Evolutionary conservation across 1,284 basidiomycete genomes (phyloP), one percentile per base, ranked within the genome.

Genomic region (Cryptococcus sp.): DNA sequence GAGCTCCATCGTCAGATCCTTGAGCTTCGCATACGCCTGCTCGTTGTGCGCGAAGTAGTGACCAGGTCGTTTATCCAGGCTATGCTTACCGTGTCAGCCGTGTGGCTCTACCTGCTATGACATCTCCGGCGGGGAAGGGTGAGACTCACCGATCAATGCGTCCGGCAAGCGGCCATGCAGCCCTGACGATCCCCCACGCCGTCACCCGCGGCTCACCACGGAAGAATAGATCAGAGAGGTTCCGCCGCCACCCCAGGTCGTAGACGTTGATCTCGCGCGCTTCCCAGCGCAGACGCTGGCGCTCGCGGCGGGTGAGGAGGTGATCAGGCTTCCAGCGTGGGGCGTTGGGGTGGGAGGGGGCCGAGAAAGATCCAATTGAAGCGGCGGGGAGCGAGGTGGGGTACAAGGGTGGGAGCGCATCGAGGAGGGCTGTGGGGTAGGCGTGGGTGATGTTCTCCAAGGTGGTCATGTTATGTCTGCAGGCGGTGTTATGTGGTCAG

Each of bases 391-490:
- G 42, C 37, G 21, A 24, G 24, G 49, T 4, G 35, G 50, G 37
- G 24, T 42, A 43, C 37, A 23, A 23, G 23, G 51, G 36, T 15
- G 54, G 45, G 23, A 23, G 33, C 38, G 54, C 43, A n/a, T 65
- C 67, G n/a, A 71, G 65, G 1, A 71, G 59, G 9, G 66, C 70
- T 2, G 67, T 59, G 1, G 73, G 81, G 33, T 87, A 77, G 69
- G 87, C 89, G 2, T 88, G 87, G 0, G 88, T 84, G 39, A 92
- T 82, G 59, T 85, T 82, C 71, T 94, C 91, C 33, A 92, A 67
- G 0, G 90, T 93, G 4, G 90, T 91, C 73, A 90, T 87, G 72
- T 93, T 93, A 45, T 87, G 88, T 28, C 89, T 91, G 65, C 18
- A 24, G 24, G 15, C 3, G n/a, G n/a, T n/a, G n/a, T n/a, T n/a